Evolutionary conservation across 352 stramenopile genomes (phyloP), one percentile per base, ranked within the genome.

Genomic region (Salisapilia sapeloensis): DNA sequence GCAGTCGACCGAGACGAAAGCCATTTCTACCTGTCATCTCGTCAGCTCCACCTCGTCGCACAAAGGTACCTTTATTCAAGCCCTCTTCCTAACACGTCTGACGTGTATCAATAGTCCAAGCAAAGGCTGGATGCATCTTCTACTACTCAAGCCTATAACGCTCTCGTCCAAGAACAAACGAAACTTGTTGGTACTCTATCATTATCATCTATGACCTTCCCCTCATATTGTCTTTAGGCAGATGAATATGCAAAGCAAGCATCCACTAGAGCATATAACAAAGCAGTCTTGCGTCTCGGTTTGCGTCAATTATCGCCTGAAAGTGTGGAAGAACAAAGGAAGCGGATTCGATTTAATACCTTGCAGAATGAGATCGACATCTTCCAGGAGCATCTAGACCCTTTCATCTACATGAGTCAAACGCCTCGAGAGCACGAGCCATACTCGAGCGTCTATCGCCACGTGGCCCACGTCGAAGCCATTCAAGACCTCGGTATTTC

Each of bases 341-440:
- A 58, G 14, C 33, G 67, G 12, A 64, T 83, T 19, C 64, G 57
- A 8, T 78, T 72, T 33, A 52, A 74, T 26, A 70, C 61, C 2
- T 46, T 84, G 20, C 75, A 79, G 46, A 78, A 82, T 44, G 67
- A 87, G 25, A 51, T 84, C 26, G 65, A 81, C 26, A 75, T 79
- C 35, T 79, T 83, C 46, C 71, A 87, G 42, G 64, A 86, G 40
- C 58, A 62, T 38, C 36, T 84, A 11, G 56, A 75, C 27, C 63
- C 60, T 4, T 83, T 80, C 21, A 48, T 80, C 31, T 77, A 75
- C 29, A 49, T 63, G 31, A 79, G 75, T 31, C 49, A 42, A 4
- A 53, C 61, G 1, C 29, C 53, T 13, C 67, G 37, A 23, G 67
- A 83, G 29, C 56, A 63, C 21, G 44, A 66, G 25, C 53, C 77